Base-by-base conservation (phyloP, 768 basidiomycete species). In the Pleurotus pulmonarius region DNA sequence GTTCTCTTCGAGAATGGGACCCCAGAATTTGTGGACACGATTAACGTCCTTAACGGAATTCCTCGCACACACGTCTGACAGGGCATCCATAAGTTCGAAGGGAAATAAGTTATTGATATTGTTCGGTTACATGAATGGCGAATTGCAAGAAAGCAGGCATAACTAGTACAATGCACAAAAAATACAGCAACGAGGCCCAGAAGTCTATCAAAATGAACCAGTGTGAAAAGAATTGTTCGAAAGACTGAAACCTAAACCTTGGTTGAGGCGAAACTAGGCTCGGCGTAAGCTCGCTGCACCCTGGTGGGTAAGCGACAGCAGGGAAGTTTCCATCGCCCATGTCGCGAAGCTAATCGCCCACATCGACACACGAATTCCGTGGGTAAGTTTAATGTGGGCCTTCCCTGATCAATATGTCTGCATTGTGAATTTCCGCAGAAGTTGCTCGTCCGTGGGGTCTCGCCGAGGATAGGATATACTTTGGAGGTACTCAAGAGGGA, bases 401-500 rank as follows among this genome's bases (percentile, higher is more conserved):
- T 25, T 29, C 54, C 34, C 16, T 26, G 7, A 45, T 25, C 15
- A 45, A 12, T 44, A 34, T 11, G 52, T 49, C 63, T 66, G 70
- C 5, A 71, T 72, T 40, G 76, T 72, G 63, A 88, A 83, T 22
- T 81, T 79, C 60, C 82, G 79, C 48, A 88, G 70, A 55, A 85
- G 71, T 57, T 83, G 82, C 61, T 87, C 86, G 63, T 88, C 87
- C 20, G 76, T 73, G 49, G 86, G 84, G 61, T 88, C 80, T 9
- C 87, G 79, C 64, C 78, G 71, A 15, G 81, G 79, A 26, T 74
- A 78, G n/a, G 79, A 69, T 16, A 80, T 71, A 53, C 69, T 78
- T 65, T 83, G 80, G 12, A 88, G 80, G 47, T 83, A 79, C 61
- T 84, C 79, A 26, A 88, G 77, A 46, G 87, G 87, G 9, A 88